phyloP scores from a whole-genome alignment of 1,139 yeast species.

The Barnettozyma hawaiiensis region DNA sequence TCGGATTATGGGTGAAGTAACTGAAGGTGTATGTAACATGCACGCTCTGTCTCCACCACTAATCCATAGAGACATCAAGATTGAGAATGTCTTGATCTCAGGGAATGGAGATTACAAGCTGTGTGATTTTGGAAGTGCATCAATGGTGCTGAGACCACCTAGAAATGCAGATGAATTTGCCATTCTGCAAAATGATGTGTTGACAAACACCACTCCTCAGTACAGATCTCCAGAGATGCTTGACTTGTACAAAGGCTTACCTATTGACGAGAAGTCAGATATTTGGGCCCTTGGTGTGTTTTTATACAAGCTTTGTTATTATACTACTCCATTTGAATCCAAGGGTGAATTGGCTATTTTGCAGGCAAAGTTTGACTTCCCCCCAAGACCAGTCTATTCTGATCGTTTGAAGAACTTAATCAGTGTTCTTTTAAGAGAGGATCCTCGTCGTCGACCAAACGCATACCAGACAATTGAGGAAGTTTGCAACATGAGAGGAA shows the following conservation, averaged over 20 bases:
- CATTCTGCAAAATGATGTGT: conserved; percentile 56
- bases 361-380: conserved; percentile 60
- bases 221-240: conserved; percentile 82
- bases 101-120: conserved; percentile 68
- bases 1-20: conserved; percentile 75
- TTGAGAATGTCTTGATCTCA: conserved; percentile 87
- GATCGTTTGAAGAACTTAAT: conserved; percentile 67
- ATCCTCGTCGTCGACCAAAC: conserved; percentile 80
- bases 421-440: conserved; percentile 72
- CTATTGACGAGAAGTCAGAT: conserved; percentile 73
- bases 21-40: conserved; percentile 82
- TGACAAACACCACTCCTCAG: conserved; percentile 78
- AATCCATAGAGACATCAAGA: conserved; percentile 90
- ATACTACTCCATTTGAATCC: conserved; percentile 76
- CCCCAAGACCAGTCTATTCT: conserved; percentile 48
- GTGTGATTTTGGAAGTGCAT: conserved; percentile 78
- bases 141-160: conserved; percentile 59
- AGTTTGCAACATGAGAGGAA: conserved; percentile 53
- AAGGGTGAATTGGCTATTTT: conserved; percentile 68
- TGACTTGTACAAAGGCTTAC: conserved; percentile 57
- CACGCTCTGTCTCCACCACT: conserved; percentile 78
- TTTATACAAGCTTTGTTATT: conserved; percentile 68
- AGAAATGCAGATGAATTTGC: conserved; percentile 56
- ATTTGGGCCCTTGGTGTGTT: conserved; percentile 84
- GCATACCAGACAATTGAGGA: conserved; percentile 76